These are phyloP conservation scores for Colletotrichum lini DNA, from an alignment of 2,329 filamentous ascomycete species.

Conservation along the genomic window DNA sequence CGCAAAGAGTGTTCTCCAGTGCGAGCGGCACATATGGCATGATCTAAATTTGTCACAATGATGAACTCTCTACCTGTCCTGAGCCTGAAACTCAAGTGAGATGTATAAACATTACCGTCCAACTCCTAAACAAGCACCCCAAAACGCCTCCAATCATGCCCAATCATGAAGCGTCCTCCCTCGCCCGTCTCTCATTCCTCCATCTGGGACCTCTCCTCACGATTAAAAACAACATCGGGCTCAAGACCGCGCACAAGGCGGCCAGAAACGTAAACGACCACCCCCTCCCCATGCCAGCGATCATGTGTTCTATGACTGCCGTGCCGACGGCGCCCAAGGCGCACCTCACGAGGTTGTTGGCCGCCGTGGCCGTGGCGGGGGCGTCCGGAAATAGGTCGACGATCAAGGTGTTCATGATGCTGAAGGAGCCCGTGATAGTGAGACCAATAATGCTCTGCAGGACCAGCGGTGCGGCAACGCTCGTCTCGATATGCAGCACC, in stretches of 20 bases:
- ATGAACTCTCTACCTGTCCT: too few species aligned
- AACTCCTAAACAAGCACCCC: background rate
- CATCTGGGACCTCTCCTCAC: conserved; percentile 64
- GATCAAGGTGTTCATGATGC: conserved; percentile 73
- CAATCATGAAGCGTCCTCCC: conserved; percentile 28
- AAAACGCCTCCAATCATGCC: background rate
- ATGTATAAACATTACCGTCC: background rate
- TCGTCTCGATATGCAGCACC: conserved; percentile 65
- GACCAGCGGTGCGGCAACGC: conserved; percentile 68
- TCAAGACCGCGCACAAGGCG: conserved; percentile 62
- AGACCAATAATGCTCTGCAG: conserved; percentile 71
- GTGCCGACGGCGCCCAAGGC: conserved; percentile 71
- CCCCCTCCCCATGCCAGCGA: conserved; percentile 69
- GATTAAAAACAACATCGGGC: conserved; percentile 65
- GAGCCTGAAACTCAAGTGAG: conserved; percentile 9
- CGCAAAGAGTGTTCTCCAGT: background rate
- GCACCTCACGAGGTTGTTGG: conserved; percentile 76
- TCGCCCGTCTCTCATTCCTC: conserved; percentile 65
- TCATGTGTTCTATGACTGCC: conserved; percentile 72
- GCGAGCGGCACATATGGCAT: background rate
- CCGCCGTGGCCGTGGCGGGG: conserved; percentile 74
- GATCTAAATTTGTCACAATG: background rate
- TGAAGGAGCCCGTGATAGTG: conserved; percentile 73
- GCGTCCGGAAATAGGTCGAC: conserved; percentile 74
- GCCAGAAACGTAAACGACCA: conserved; percentile 75